Percentiles rank a stretch among this genome's conserved stretches.
Conservation (phyloP, 345 rosid species). For the Lepidium aucheri region DNA sequence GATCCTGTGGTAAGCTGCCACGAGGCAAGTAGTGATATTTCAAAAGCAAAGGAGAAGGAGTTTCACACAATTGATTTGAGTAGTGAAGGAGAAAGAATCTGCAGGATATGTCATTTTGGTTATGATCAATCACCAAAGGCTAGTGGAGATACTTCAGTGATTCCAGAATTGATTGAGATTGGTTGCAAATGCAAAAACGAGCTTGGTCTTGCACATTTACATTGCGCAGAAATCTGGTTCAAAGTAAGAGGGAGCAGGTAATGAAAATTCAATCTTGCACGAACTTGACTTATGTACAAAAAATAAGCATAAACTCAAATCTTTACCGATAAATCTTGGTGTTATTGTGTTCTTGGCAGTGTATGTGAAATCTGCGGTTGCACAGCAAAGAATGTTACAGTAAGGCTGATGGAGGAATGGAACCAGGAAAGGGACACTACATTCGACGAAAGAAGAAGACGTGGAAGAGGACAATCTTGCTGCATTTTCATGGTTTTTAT, state of each 20-base stretch:
- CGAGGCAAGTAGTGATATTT: conserved; percentile 25
- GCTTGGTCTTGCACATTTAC: conserved; percentile 68
- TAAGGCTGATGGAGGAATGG: conserved; percentile 14
- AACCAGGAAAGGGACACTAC: background rate
- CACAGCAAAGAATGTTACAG: conserved; percentile 16
- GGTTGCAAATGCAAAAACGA: conserved; percentile 94
- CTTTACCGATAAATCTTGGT: background rate
- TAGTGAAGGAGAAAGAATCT: conserved; percentile 36
- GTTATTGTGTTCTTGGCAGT: conserved; percentile 14
- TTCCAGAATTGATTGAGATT: conserved; percentile 52
- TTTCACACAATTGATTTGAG: conserved; percentile 40
- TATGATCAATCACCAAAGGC: conserved; percentile 37
- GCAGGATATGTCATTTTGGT: conserved; percentile 84
- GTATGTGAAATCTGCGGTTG: conserved; percentile 27
- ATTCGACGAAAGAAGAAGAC: conserved; percentile 12
- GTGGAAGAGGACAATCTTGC: conserved; percentile 20
- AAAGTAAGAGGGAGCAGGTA: conserved; percentile 91
- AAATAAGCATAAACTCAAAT: background rate
- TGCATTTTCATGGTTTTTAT: conserved; percentile 18
- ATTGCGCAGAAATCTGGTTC: conserved; percentile 94
- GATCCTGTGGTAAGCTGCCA: conserved; percentile 24
- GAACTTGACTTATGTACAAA: background rate
- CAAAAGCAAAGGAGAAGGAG: conserved; percentile 32
- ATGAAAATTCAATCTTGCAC: background rate
- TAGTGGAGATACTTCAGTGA: conserved; percentile 3